Percentiles rank a stretch among this genome's conserved stretches.
Evolutionary conservation across 2,329 filamentous ascomycete species (phyloP).

Genomic region (Fusarium camptoceras): DNA sequence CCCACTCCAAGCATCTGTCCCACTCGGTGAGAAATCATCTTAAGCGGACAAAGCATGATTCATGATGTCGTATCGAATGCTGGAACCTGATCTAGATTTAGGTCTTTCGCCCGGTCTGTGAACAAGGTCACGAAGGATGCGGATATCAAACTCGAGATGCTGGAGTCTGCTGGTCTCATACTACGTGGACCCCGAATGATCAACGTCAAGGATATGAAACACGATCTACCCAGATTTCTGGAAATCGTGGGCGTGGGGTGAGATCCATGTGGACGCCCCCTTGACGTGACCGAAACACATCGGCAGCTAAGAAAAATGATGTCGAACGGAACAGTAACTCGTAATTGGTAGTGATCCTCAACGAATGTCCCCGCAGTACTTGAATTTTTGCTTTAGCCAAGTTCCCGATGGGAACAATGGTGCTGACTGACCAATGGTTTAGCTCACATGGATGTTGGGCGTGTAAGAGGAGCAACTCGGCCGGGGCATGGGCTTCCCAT

Average conservation of each 20-base stretch:
- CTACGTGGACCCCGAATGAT: neutral
- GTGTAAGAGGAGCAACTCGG: neutral
- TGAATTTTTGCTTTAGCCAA: neutral
- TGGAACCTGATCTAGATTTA: neutral
- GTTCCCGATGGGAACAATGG: neutral
- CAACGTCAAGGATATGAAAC: neutral
- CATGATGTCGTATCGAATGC: neutral
- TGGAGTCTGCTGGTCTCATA: neutral
- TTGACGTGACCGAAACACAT: slow-evolving; percentile 10
- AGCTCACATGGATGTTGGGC: neutral
- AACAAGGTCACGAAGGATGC: neutral
- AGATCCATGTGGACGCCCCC: neutral
- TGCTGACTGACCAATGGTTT: neutral
- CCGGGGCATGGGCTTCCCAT: neutral
- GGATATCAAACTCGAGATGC: neutral
- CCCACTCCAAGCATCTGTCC: neutral
- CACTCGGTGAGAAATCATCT: neutral
- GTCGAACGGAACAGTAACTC: neutral
- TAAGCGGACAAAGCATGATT: neutral
- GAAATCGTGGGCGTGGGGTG: neutral
- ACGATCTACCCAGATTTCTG: neutral
- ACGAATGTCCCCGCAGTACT: neutral
- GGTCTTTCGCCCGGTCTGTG: too few species aligned
- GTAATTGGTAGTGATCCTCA: neutral
- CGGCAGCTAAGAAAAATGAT: slow-evolving; percentile 4